A percentile compares a stretch with the other conserved stretches of the same genome.
phyloP scores from a whole-genome alignment of 2,329 filamentous ascomycete species.

The Neobulgaria alba region DNA sequence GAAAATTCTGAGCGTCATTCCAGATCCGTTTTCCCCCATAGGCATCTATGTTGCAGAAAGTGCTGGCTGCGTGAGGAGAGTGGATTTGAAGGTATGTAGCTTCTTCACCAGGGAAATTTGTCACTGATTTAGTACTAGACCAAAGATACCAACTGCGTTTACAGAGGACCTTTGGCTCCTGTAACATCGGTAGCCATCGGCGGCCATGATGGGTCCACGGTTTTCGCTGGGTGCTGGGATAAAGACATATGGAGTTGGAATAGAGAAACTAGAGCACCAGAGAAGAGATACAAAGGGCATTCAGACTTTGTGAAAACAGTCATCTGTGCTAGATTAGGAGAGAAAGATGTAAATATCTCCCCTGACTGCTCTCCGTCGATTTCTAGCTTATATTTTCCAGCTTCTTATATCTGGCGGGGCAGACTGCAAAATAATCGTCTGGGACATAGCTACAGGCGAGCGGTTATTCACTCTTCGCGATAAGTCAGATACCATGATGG shows the following conservation, averaged over 20 bases:
- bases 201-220: conserved; percentile 42
- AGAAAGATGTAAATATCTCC: conserved; percentile 39
- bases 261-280: conserved; percentile 43
- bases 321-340: conserved; percentile 50
- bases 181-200: conserved; percentile 68
- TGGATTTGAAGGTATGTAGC: conserved; percentile 69
- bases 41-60: conserved; percentile 78
- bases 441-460: conserved; percentile 61
- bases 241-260: conserved; percentile 86
- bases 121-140: conserved; percentile 19
- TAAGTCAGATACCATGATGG: conserved; percentile 59
- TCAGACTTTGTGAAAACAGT: conserved; percentile 87
- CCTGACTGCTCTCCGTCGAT: conserved; percentile 3
- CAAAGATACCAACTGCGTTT: conserved; percentile 40
- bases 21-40: conserved; percentile 53
- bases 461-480: conserved; percentile 73
- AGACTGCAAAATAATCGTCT: conserved; percentile 75
- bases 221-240: conserved; percentile 93
- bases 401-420: conserved; percentile 65
- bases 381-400: conserved; percentile 14
- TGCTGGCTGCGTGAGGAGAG: conserved; percentile 65
- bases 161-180: conserved; percentile 69
- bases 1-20: conserved; percentile 70
- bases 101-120: neutral
- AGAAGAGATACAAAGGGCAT: conserved; percentile 65